Evolutionary conservation across 1,284 basidiomycete species (phyloP).

Genomic region (Naganishia albida): DNA sequence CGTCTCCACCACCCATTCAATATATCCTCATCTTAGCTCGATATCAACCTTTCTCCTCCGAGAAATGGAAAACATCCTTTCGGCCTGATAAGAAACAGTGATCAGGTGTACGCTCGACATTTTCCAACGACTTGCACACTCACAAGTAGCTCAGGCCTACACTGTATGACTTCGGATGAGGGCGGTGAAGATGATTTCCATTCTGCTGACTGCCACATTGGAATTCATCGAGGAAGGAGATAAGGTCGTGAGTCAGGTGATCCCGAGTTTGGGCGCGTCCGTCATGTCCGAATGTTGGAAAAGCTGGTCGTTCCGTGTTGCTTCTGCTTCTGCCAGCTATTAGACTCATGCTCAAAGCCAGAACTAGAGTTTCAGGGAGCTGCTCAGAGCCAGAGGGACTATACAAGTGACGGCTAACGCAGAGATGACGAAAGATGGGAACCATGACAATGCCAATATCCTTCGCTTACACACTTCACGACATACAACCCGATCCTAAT

Average conservation of each 20-base stretch:
- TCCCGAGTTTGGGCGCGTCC: background rate
- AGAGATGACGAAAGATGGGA: too few relatives aligned
- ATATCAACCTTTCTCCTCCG: background rate
- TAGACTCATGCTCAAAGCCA: too few relatives aligned
- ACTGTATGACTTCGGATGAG: background rate
- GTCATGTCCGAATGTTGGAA: conserved; percentile 15
- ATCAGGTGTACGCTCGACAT: conserved; percentile 10
- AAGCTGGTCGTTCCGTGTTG: background rate
- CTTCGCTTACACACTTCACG: too few relatives aligned
- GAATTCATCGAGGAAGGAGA: conserved; percentile 10
- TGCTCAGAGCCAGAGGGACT: too few relatives aligned
- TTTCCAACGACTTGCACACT: conserved; percentile 12
- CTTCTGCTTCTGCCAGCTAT: background rate
- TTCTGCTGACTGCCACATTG: conserved; percentile 12
- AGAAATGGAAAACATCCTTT: conserved; percentile 17
- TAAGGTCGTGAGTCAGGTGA: conserved; percentile 12
- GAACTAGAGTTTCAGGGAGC: too few relatives aligned
- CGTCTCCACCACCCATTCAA: background rate
- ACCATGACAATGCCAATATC: too few relatives aligned
- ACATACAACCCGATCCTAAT: too few relatives aligned
- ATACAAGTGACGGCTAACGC: too few relatives aligned
- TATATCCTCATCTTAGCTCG: conserved; percentile 8
- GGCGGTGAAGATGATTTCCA: conserved; percentile 12
- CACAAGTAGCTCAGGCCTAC: background rate
- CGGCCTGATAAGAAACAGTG: conserved; percentile 7